Evolutionary conservation across 306 rosid genomes (phyloP), one percentile per base, ranked within the genome.

Genomic region (Rosa lucieae): DNA sequence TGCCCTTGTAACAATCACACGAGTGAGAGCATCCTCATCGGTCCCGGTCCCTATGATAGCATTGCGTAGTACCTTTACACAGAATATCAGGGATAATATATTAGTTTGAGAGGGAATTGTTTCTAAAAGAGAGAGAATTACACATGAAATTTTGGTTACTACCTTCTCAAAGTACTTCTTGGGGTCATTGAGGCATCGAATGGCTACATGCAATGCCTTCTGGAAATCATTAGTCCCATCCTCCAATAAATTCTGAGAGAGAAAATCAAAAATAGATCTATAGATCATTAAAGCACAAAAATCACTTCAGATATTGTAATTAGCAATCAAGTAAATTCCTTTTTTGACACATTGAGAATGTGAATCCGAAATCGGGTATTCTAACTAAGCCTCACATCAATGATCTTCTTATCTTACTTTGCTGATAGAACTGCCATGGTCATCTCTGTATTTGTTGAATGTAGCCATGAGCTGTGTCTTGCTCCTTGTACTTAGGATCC

Each of bases 131-230:
- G 2, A 32, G 62, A 72, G 29, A 72, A 51, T 49, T 18, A 11
- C 68, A 47, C 17, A 4, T 48, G 58, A 6, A 47, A 15, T 15
- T 14, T 15, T 6, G 9, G 5, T 78, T 32, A 32, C 35, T 35
- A 90, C 96, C 98, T 93, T 91, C 68, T 89, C 97, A 73, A 83
- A 93, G 87, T 93, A 93, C 84, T 89, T 91, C 40, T 71, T 51
- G 59, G 80, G 98, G 72, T 91, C 93, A 68, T 43, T 84, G 82
- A 84, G 82, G 87, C 83, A 39, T 32, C 97, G 91, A 67, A 91
- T 84, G 12, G 84, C 79, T 17, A 93, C 79, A 68, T 81, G 86
- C 71, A 93, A 72, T 35, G 91, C 93, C 79, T 74, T 87, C 29
- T 82, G 88, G 70, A 90, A 84, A 3, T 65, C 89, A 66, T 80